A percentile compares a stretch with the other conserved stretches of the same genome.
phyloP scores from a whole-genome alignment of 2,329 filamentous ascomycete genomes.

The Fusarium sp. region DNA sequence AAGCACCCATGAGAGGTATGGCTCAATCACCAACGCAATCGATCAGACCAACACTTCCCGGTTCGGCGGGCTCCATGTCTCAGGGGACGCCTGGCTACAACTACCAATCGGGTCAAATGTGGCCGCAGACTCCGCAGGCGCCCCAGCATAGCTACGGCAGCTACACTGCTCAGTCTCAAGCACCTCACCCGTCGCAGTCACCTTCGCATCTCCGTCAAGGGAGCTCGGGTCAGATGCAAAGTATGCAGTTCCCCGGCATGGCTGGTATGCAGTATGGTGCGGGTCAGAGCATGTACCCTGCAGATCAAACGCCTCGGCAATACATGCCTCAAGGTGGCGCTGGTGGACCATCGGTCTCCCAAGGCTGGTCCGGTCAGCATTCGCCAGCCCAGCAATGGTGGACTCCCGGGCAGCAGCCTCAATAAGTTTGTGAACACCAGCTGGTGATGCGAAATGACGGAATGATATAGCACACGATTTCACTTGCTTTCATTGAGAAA shows the following conservation, averaged over 20 bases:
- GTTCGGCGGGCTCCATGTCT: constrained; percentile 63
- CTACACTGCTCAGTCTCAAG: constrained; percentile 66
- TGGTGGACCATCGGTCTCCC: constrained; percentile 61
- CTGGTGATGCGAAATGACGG: constrained; percentile 38
- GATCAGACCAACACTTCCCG: constrained; percentile 72
- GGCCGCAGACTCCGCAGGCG: constrained; percentile 74
- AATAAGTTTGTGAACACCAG: constrained; percentile 37
- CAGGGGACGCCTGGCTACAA: constrained; percentile 69
- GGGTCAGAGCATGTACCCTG: constrained; percentile 68
- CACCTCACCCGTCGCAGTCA: constrained; percentile 64
- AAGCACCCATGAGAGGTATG: constrained; percentile 78
- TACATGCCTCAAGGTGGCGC: constrained; percentile 75
- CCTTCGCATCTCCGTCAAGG: constrained; percentile 71
- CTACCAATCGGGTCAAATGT: constrained; percentile 73
- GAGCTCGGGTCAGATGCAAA: constrained; percentile 67
- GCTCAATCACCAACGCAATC: constrained; percentile 67
- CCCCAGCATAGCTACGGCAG: constrained; percentile 67
- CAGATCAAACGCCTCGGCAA: constrained; percentile 72
- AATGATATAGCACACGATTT: constrained; percentile 36
- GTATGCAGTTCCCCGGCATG: constrained; percentile 73
- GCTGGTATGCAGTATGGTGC: constrained; percentile 68
- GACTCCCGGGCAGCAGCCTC: constrained; percentile 63
- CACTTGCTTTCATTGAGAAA: constrained; percentile 24
- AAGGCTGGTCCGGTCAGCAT: constrained; percentile 69
- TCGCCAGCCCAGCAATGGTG: constrained; percentile 71